phyloP scores from a whole-genome alignment of 2,329 filamentous ascomycete genomes.

The Colletotrichum falcatum region DNA sequence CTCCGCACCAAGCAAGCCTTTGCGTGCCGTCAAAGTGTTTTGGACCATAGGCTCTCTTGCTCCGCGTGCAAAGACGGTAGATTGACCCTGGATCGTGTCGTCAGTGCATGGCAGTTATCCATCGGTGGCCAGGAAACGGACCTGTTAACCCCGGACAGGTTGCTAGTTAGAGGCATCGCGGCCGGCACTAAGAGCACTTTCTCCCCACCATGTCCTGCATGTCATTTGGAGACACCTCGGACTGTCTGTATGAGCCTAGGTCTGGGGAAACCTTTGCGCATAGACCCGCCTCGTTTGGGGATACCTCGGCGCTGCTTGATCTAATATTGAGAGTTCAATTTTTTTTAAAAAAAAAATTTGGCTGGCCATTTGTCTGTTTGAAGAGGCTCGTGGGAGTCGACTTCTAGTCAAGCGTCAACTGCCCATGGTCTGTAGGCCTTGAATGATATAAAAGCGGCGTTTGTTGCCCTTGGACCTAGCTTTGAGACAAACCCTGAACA shows the following conservation, averaged over 20 bases:
- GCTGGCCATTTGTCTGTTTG: background rate
- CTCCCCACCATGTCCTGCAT: slow-evolving; percentile 29
- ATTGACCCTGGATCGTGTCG: background rate
- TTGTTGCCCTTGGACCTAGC: background rate
- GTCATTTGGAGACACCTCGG: slow-evolving; percentile 22
- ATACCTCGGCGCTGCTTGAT: slow-evolving; percentile 31
- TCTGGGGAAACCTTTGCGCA: slow-evolving; percentile 29
- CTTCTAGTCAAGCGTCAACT: background rate
- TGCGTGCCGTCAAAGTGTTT: background rate
- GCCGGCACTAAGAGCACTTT: slow-evolving; percentile 30
- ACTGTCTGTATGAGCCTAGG: slow-evolving; percentile 32
- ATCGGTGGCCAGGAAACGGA: slow-evolving; percentile 16
- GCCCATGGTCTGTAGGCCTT: background rate
- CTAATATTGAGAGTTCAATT: background rate
- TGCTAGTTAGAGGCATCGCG: slow-evolving; percentile 29
- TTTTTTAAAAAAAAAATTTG: too few species aligned
- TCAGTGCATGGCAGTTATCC: background rate
- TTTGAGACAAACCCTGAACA: background rate
- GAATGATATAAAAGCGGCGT: background rate
- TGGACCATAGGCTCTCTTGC: background rate
- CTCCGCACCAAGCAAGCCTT: slow-evolving; percentile 14
- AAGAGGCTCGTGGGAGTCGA: background rate
- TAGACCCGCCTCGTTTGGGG: slow-evolving; percentile 36
- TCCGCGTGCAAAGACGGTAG: background rate
- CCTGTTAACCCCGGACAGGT: slow-evolving; percentile 33